Conservation (phyloP, 2,329 filamentous ascomycete species). For the Fusarium vanettenii region DNA sequence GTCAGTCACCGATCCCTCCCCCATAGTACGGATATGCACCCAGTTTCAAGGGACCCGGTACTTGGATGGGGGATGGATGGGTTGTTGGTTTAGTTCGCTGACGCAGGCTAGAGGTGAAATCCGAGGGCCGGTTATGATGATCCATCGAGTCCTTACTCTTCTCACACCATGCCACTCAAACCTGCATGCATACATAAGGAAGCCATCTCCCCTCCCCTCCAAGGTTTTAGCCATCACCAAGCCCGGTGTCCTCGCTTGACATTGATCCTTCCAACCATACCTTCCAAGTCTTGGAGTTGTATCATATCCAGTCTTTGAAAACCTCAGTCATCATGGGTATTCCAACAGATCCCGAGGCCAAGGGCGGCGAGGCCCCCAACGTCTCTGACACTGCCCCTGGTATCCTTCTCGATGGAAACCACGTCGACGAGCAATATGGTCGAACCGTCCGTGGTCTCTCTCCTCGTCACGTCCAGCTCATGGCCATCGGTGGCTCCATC, state of each 20-base stretch:
- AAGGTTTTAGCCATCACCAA: conserved; percentile 21
- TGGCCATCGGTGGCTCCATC: conserved; percentile 61
- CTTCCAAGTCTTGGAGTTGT: not conserved
- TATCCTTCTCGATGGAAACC: conserved; percentile 40
- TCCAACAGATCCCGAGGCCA: conserved; percentile 40
- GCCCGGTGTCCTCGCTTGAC: conserved; percentile 32
- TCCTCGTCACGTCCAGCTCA: conserved; percentile 60
- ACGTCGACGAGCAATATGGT: conserved; percentile 44
- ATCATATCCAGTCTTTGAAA: not conserved
- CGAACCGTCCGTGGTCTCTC: conserved; percentile 50
- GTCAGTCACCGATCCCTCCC: conserved; percentile 20
- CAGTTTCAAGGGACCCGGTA: conserved; percentile 12
- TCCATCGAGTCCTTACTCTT: conserved; percentile 2
- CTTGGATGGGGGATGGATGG: conserved; percentile 13
- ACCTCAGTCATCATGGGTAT: conserved; percentile 37
- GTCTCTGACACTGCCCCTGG: conserved; percentile 42
- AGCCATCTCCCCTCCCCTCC: conserved; percentile 6
- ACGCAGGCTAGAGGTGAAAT: conserved; percentile 14
- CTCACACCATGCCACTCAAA: conserved; percentile 15
- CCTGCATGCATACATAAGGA: conserved; percentile 34
- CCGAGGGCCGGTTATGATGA: conserved; percentile 35
- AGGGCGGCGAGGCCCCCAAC: conserved; percentile 40
- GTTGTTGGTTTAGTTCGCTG: not conserved
- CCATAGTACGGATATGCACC: conserved; percentile 9
- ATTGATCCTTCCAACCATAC: conserved; percentile 19